Conservation (phyloP, 2,329 filamentous ascomycete genomes). For the Cladosporium phlei region DNA sequence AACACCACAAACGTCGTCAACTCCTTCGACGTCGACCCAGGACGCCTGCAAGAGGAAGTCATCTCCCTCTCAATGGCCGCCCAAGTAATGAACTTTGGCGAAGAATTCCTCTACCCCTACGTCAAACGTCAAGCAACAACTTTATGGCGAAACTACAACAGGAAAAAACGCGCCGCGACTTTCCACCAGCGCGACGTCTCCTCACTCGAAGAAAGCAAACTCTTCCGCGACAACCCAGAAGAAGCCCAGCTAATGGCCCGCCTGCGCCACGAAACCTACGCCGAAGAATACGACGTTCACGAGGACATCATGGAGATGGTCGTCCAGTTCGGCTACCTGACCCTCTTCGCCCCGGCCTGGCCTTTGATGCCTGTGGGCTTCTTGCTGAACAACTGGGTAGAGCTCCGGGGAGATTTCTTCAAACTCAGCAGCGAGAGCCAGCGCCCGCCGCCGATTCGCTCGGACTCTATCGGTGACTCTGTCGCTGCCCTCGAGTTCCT, state of each 20-base stretch:
- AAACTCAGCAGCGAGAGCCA: constrained; percentile 90
- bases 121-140: constrained; percentile 71
- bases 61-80: constrained; percentile 95
- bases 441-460: constrained; percentile 80
- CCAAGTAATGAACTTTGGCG: constrained; percentile 78
- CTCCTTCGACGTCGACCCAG: constrained; percentile 73
- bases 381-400: constrained; percentile 92
- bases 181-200: constrained; percentile 55
- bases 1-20: constrained; percentile 62
- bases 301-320: constrained; percentile 93
- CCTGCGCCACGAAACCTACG: constrained; percentile 75
- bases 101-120: constrained; percentile 81
- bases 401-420: constrained; percentile 85
- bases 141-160: constrained; percentile 53
- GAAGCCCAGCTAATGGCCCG: constrained; percentile 75
- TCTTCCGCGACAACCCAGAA: constrained; percentile 62
- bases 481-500: constrained; percentile 78
- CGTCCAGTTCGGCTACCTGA: constrained; percentile 76
- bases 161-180: constrained; percentile 77
- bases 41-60: constrained; percentile 83
- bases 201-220: constrained; percentile 48
- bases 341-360: constrained; percentile 90
- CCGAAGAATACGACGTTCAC: constrained; percentile 86
- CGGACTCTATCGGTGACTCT: constrained; percentile 93
- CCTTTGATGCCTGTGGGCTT: constrained; percentile 86